Evolutionary conservation across 495 filamentous ascomycete species (phyloP).

Genomic region (Xylaria flabelliformis): DNA sequence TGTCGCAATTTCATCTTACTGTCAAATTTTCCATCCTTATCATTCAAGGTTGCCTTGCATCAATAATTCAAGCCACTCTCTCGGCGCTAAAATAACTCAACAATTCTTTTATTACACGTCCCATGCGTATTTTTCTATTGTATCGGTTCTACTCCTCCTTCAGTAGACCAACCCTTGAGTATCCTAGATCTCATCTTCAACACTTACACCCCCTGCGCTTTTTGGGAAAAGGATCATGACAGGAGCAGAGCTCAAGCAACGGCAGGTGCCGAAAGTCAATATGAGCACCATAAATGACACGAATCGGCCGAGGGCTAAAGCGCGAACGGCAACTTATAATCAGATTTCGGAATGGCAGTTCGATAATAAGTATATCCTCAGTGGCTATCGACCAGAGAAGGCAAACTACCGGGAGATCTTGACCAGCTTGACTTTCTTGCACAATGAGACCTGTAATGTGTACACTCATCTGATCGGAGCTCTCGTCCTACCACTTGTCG

Average conservation of each 20-base stretch:
- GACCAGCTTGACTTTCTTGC: slow-evolving; percentile 69
- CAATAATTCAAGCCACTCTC: slow-evolving; percentile 3
- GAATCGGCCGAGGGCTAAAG: slow-evolving; percentile 16
- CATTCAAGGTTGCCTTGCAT: background rate
- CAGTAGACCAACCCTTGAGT: background rate
- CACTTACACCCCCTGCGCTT: background rate
- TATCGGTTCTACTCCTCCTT: too few species aligned
- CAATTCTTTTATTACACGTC: background rate
- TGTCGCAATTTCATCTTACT: too few species aligned
- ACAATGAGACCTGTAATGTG: slow-evolving; percentile 83
- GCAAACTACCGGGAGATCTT: slow-evolving; percentile 67
- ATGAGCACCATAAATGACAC: background rate
- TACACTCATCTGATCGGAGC: slow-evolving; percentile 72
- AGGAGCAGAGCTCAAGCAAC: slow-evolving; percentile 2
- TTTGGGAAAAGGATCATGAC: background rate
- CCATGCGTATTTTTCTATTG: background rate
- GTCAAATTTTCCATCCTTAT: slow-evolving; percentile 2
- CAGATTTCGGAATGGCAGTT: slow-evolving; percentile 69
- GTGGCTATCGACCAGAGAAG: slow-evolving; percentile 71
- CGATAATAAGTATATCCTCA: slow-evolving; percentile 77
- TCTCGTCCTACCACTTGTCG: slow-evolving; percentile 47
- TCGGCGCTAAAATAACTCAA: background rate
- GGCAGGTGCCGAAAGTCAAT: slow-evolving; percentile 4
- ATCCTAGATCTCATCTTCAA: background rate
- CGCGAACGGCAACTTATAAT: slow-evolving; percentile 60